A percentile compares a stretch with the other conserved stretches of the same genome.
Conservation (phyloP, 352 stramenopile genomes). For the Elongisporangium senticosum region DNA sequence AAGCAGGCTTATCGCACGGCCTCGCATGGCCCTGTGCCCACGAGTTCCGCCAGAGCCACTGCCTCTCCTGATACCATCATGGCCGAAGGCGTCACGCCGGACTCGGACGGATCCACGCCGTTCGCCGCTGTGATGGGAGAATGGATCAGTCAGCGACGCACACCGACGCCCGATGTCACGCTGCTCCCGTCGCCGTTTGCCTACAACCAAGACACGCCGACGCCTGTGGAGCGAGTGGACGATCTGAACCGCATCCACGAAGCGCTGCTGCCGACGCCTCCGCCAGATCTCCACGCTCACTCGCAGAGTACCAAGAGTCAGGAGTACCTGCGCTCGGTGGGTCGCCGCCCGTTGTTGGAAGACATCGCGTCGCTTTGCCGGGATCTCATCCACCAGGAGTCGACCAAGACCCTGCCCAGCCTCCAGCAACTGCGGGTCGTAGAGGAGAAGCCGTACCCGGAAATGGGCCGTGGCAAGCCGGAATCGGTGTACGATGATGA, state of each 20-base stretch:
- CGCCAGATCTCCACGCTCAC: constrained; percentile 50
- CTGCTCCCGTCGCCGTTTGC: constrained; percentile 73
- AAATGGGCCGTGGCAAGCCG: neutral
- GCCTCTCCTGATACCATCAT: too few species aligned
- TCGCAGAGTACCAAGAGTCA: constrained; percentile 54
- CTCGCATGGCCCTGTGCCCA: too few species aligned
- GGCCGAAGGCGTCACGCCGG: too few species aligned
- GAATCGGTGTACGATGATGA: constrained; percentile 5
- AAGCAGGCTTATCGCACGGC: too few species aligned
- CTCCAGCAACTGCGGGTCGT: constrained; percentile 4
- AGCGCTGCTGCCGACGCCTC: constrained; percentile 64
- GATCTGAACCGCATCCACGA: constrained; percentile 72
- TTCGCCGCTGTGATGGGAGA: constrained; percentile 74
- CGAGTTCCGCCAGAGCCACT: too few species aligned
- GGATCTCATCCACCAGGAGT: constrained; percentile 70
- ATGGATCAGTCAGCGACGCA: constrained; percentile 76
- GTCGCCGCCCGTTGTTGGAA: constrained; percentile 53
- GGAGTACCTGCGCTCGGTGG: constrained; percentile 43
- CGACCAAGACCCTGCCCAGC: constrained; percentile 12
- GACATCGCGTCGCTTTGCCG: constrained; percentile 76
- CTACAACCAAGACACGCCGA: constrained; percentile 73
- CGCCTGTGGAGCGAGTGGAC: constrained; percentile 61
- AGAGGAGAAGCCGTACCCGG: constrained; percentile 3
- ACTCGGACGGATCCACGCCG: constrained; percentile 22
- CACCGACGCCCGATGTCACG: constrained; percentile 73